Conservation (phyloP, 257 asterid genomes). For the Scutellaria minor region DNA sequence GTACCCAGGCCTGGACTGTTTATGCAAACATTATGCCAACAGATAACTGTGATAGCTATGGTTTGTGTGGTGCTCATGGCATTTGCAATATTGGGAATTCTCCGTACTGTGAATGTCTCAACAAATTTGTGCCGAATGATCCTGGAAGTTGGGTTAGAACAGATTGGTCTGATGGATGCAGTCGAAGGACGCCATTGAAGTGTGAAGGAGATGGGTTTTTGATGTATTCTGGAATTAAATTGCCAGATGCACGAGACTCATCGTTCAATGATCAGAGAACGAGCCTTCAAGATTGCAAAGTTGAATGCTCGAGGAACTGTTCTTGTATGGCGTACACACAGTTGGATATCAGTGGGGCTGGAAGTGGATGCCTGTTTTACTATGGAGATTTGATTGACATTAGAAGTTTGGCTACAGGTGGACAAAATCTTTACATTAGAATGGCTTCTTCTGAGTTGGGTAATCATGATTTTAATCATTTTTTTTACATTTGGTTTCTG, state of each 20-base stretch:
- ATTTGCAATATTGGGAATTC: background rate
- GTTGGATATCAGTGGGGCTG: conserved; percentile 30
- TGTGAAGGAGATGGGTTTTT: conserved; percentile 6
- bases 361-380: conserved; percentile 47
- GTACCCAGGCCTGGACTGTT: background rate
- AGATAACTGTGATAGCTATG: conserved; percentile 11
- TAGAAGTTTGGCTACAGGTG: conserved; percentile 18
- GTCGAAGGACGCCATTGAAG: no score
- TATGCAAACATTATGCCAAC: background rate
- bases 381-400: conserved; percentile 48
- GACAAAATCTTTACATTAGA: conserved; percentile 43
- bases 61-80: conserved; percentile 17
- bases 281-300: conserved; percentile 43
- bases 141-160: no score
- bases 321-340: conserved; percentile 47
- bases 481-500: background rate
- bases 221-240: conserved; percentile 34
- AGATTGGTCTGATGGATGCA: conserved; percentile 42
- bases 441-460: conserved; percentile 45
- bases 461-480: background rate
- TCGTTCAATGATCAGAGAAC: conserved; percentile 26
- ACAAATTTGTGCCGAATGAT: conserved; percentile 33
- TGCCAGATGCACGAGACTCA: conserved; percentile 42
- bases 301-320: conserved; percentile 44
- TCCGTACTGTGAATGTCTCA: conserved; percentile 16